phyloP scores from a whole-genome alignment of 768 basidiomycete genomes.

The Phlegmacium glaucopus region DNA sequence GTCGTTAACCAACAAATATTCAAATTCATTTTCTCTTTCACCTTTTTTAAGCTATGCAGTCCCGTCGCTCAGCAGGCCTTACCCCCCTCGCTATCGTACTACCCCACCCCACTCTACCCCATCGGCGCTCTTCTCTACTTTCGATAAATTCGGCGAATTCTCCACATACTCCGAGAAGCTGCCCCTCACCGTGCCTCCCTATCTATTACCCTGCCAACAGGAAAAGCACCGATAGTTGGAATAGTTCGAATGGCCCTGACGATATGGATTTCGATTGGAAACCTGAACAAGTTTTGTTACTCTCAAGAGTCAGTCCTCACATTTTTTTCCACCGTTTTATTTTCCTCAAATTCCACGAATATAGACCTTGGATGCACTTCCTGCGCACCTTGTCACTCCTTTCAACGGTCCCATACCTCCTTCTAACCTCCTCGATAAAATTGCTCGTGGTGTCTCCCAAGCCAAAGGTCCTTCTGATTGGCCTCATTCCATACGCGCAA shows the following conservation, averaged over 20 bases:
- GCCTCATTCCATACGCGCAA: conserved; percentile 81
- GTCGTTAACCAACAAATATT: conserved; percentile 13
- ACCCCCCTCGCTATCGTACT: conserved; percentile 60
- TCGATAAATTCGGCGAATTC: conserved; percentile 41
- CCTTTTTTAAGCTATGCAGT: conserved; percentile 39
- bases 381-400: conserved; percentile 80
- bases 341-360: conserved; percentile 8
- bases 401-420: conserved; percentile 84
- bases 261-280: conserved; percentile 73
- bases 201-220: conserved; percentile 50
- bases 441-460: conserved; percentile 71
- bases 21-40: conserved; percentile 26
- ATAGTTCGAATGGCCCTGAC: conserved; percentile 64
- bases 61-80: conserved; percentile 47
- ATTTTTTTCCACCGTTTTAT: conserved; percentile 11
- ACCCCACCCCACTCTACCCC: conserved; percentile 54
- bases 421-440: conserved; percentile 82
- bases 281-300: conserved; percentile 64
- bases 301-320: conserved; percentile 51
- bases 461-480: conserved; percentile 77
- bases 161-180: conserved; percentile 59
- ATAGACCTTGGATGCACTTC: conserved; percentile 81
- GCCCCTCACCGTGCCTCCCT: conserved; percentile 54
- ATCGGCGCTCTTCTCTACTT: conserved; percentile 46
- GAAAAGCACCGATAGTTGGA: conserved; percentile 83